Base-by-base conservation (phyloP, 108 stramenopile species). In the Fistulifera pelliculosa region DNA sequence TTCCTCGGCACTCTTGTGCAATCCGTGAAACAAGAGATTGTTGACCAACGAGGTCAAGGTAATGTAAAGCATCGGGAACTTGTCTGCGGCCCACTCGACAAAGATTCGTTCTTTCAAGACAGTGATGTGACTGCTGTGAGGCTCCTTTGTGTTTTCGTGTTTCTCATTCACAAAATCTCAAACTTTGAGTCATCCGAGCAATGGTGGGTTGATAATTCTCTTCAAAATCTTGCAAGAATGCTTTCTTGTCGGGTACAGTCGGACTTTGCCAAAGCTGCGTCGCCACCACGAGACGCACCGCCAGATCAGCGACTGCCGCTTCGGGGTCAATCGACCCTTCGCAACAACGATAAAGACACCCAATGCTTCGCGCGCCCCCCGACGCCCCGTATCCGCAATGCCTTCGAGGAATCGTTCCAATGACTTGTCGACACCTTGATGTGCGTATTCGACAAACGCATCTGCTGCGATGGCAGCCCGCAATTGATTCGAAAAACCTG, bases 351-450 rank as follows among this genome's bases (percentile, higher is more conserved):
- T 63, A 47, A 80, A 49, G 10, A 70, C 62, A 39, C 49, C 3
- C 35, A 76, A 40, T 15, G 69, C 39, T 27, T 69, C 54, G 10
- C 41, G 26, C 50, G 45, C 23, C 27, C 74, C 79, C 16, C 68
- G 27, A 43, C 74, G 56, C 6, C 49, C 63, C 41, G 56, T 52
- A 24, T 66, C 52, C 2, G 74, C 31, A 28, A 69, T 35, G 2
- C 79, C 79, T 19, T 65, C 67, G 57, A 75, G 72, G 42, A 76
- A 75, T 31, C 31, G 35, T 63, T 73, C 79, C 21, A 80, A 35
- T 8, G 31, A 27, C n/a, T n/a, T n/a, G n/a, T n/a, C n/a, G n/a
- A n/a, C n/a, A n/a, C n/a, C n/a, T n/a, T n/a, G n/a, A n/a, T n/a
- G n/a, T n/a, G n/a, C n/a, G n/a, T n/a, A n/a, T n/a, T n/a, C n/a